Evolutionary conservation across 345 rosid species (phyloP).

Genomic region (Acer campestre): DNA sequence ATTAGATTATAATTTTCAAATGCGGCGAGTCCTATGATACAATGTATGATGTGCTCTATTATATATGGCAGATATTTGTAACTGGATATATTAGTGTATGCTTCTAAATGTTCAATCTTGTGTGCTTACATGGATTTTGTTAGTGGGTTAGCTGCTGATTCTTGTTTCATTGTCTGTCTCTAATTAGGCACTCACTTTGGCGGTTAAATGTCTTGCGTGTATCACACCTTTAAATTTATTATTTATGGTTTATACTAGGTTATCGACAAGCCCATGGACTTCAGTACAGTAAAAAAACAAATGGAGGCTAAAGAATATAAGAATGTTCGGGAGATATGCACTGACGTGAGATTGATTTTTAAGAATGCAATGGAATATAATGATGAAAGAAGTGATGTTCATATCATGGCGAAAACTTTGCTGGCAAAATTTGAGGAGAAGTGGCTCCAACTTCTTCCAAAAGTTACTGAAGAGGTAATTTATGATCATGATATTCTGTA

Average conservation of each 20-base stretch:
- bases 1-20: background rate
- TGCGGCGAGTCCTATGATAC: background rate
- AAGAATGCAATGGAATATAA: constrained; percentile 97
- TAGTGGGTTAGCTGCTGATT: constrained; percentile 1
- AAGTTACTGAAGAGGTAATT: constrained; percentile 80
- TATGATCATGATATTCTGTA: background rate
- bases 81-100: background rate
- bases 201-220: background rate
- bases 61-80: background rate
- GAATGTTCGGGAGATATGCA: constrained; percentile 73
- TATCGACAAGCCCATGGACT: constrained; percentile 97
- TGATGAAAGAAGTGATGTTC: constrained; percentile 66
- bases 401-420: constrained; percentile 83
- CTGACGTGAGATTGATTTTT: constrained; percentile 83
- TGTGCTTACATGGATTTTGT: background rate
- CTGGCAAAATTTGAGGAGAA: constrained; percentile 84
- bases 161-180: constrained; percentile 5
- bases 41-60: background rate
- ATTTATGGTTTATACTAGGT: constrained; percentile 38
- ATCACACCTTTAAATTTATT: constrained; percentile 14
- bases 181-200: background rate
- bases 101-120: constrained; percentile 8
- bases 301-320: constrained; percentile 91
- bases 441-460: constrained; percentile 78
- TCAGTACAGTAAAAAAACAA: constrained; percentile 76